Base-by-base conservation (phyloP, 75 land plant genomes). In the Cupressus sempervirens region DNA sequence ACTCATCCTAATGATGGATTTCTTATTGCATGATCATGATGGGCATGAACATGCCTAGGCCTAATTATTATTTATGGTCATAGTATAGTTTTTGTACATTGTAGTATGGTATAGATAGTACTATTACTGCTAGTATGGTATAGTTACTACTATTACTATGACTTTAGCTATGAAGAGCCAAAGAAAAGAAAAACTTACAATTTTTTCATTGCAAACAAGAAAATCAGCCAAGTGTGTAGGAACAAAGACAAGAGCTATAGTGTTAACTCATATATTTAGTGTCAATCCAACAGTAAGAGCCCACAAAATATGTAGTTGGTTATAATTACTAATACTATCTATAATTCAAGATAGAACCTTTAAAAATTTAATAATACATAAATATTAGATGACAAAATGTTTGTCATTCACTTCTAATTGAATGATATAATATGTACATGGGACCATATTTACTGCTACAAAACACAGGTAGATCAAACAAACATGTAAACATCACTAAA, bases 221-320 rank as follows among this genome's bases (percentile, higher is more conserved):
- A 83, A 91, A 40, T 90, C 90, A 13, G 98, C 95, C 83, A 98
- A 95, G 84, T 90, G 91, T 11, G 99, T 98, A 12, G 95, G 98
- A 62, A 98, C 99, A 91, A 94, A 93, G 45, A 98, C 99, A 86
- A 98, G 99, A 50, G 98, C 98, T 74, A 98, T 87, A 74, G 95
- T 91, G 79, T 98, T 98, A 29, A 98, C 98, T 36, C 99, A 92
- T 53, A 92, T 93, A n/a, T 93, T 54, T n/a, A 98, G 99, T 15
- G 92, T 95, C 92, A 98, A 84, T 80, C 96, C 99, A 70, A 89
- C 83, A 70, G 99, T 95, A 72, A 98, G 92, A 72, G 90, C 99
- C 99, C 96, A 83, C 30, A 80, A 83, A 54, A 5, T 9, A 53
- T 26, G 80, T 16, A 85, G 38, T 26, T 34, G 8, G 23, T 18